phyloP scores from a whole-genome alignment of 306 rosid genomes.

The Macrotyloma uniflorum region DNA sequence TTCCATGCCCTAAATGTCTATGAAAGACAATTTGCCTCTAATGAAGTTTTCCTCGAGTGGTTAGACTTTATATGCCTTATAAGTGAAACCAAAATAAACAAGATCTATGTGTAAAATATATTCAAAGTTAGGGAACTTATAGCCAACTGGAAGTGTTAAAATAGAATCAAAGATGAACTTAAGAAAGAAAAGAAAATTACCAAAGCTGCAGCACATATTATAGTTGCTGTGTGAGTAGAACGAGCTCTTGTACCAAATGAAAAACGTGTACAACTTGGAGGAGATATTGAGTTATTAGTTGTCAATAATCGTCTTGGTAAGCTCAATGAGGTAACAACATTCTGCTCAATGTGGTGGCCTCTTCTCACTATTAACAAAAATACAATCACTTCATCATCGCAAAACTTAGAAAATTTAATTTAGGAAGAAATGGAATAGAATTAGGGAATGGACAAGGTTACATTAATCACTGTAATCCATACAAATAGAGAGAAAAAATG shows the following conservation, averaged over 20 bases:
- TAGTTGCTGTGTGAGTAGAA: conserved; percentile 30
- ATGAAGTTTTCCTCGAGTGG: conserved; percentile 6
- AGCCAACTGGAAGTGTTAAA: not conserved
- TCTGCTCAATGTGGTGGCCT: conserved; percentile 27
- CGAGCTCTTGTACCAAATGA: conserved; percentile 36
- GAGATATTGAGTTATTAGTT: conserved; percentile 23
- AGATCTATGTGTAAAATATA: not conserved
- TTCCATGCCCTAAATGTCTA: conserved; percentile 1
- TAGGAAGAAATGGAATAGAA: not conserved
- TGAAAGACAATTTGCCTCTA: not conserved
- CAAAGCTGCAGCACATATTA: conserved; percentile 59
- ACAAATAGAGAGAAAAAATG: not conserved
- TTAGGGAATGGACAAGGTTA: not conserved
- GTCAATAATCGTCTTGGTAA: conserved; percentile 18
- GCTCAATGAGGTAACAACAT: conserved; percentile 26
- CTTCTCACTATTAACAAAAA: conserved; percentile 41
- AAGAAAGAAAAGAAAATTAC: conserved; percentile 36
- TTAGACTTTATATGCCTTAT: not conserved
- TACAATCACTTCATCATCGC: not conserved
- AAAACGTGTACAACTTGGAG: conserved; percentile 12
- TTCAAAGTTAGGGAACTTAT: not conserved
- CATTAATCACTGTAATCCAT: conserved; percentile 9
- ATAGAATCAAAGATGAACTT: not conserved
- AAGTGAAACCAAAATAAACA: not conserved
- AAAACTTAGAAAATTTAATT: conserved; percentile 10